Evolutionary conservation across 1,284 basidiomycete genomes (phyloP).

Genomic region (Polyporus tsugae): DNA sequence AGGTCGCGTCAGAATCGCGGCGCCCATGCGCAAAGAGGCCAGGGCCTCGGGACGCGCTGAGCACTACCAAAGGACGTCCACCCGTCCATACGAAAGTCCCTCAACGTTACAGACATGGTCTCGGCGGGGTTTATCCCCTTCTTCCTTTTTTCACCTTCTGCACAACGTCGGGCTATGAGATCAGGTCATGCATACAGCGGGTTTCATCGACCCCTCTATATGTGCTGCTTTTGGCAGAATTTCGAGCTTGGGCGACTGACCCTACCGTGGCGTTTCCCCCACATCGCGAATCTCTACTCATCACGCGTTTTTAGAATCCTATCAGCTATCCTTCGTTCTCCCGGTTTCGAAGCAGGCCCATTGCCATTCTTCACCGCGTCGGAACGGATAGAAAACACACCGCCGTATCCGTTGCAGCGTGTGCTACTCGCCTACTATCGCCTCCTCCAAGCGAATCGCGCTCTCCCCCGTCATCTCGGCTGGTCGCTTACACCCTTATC

Average conservation of each 20-base stretch:
- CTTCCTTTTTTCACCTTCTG: background rate
- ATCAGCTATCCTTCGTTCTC: slow-evolving; percentile 54
- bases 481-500: slow-evolving; percentile 76
- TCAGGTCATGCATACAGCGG: background rate
- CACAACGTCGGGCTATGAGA: background rate
- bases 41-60: background rate
- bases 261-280: background rate
- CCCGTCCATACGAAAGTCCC: background rate
- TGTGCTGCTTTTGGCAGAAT: background rate
- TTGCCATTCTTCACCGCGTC: slow-evolving; percentile 51
- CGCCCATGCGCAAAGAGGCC: too few species aligned
- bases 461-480: slow-evolving; percentile 64
- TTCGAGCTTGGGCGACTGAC: background rate
- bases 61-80: background rate
- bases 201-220: background rate
- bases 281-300: background rate
- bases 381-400: slow-evolving; percentile 43
- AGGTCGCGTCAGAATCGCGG: background rate
- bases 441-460: slow-evolving; percentile 76
- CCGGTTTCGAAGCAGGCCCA: slow-evolving; percentile 62
- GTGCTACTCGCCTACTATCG: slow-evolving; percentile 85
- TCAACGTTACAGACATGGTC: background rate
- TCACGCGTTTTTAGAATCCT: slow-evolving; percentile 47
- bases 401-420: slow-evolving; percentile 61
- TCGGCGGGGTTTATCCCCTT: background rate